Conservation (phyloP, 1,139 yeast species). For the Taphrina flavorubra region DNA sequence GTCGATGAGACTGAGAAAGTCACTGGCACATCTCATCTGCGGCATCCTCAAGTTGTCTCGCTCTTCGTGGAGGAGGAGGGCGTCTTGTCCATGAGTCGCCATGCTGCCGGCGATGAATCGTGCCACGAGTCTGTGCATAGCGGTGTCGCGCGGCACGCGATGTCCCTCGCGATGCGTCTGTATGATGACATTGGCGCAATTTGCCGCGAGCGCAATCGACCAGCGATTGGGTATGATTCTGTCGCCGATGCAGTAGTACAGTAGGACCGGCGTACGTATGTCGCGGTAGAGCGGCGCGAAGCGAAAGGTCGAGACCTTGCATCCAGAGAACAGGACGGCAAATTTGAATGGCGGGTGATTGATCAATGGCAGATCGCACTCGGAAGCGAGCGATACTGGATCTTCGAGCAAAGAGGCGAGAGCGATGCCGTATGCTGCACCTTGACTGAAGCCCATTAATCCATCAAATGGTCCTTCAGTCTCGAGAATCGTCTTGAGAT, state of each 20-base stretch:
- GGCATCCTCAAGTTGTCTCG: not conserved
- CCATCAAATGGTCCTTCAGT: conserved; percentile 88
- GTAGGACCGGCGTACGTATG: conserved; percentile 66
- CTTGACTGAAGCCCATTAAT: conserved; percentile 88
- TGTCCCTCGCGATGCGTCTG: conserved; percentile 38
- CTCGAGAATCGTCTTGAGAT: conserved; percentile 51
- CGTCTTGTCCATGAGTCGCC: not conserved
- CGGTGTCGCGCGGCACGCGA: conserved; percentile 22
- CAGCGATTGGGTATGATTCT: conserved; percentile 37
- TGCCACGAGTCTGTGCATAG: conserved; percentile 9
- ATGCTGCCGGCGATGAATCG: conserved; percentile 8
- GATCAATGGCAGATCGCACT: conserved; percentile 34
- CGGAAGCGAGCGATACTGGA: conserved; percentile 1
- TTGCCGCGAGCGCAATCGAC: conserved; percentile 33
- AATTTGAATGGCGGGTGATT: conserved; percentile 64
- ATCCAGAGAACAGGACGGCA: conserved; percentile 78
- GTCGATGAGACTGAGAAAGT: conserved; percentile 32
- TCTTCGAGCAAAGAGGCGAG: conserved; percentile 39
- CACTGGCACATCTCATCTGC: conserved; percentile 36
- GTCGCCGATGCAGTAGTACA: conserved; percentile 34
- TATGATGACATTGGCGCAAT: conserved; percentile 12
- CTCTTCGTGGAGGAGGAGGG: not conserved
- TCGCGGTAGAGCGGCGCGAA: conserved; percentile 59
- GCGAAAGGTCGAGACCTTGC: conserved; percentile 62
- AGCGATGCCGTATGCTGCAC: conserved; percentile 76